Percentiles rank a stretch among this genome's conserved stretches.
Evolutionary conservation across 306 rosid genomes (phyloP).

Genomic region (Rosa chinensis): DNA sequence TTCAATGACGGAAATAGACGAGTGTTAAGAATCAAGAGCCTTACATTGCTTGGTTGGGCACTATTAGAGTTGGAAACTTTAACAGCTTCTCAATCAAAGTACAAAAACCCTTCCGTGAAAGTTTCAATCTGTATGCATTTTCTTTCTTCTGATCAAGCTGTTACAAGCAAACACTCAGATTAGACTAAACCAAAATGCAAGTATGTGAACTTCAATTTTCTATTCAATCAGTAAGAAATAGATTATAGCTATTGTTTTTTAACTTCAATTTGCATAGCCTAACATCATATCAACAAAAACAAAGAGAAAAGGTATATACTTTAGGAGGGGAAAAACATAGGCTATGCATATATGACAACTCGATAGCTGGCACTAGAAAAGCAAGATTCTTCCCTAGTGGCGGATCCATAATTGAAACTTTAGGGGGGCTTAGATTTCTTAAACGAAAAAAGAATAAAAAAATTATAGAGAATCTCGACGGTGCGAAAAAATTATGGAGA

Average conservation of each 20-base stretch:
- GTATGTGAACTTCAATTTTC: not conserved
- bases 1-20: not conserved
- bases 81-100: conserved; percentile 28
- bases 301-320: not conserved
- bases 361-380: too few species aligned
- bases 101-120: conserved; percentile 43
- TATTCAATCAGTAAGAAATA: not conserved
- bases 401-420: too few species aligned
- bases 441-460: too few species aligned
- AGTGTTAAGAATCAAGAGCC: conserved; percentile 13
- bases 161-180: conserved; percentile 16
- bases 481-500: too few species aligned
- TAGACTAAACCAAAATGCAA: not conserved
- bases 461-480: too few species aligned
- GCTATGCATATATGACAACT: too few species aligned
- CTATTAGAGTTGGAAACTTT: conserved; percentile 41
- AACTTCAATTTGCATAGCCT: conserved; percentile 4
- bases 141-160: conserved; percentile 41
- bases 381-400: too few species aligned
- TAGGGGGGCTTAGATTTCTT: too few species aligned
- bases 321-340: too few species aligned
- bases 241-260: not conserved
- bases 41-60: conserved; percentile 44
- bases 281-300: not conserved
- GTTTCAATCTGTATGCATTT: conserved; percentile 37